Evolutionary conservation across 495 filamentous ascomycete genomes (phyloP).

Genomic region (Trichoderma orchidacearum): DNA sequence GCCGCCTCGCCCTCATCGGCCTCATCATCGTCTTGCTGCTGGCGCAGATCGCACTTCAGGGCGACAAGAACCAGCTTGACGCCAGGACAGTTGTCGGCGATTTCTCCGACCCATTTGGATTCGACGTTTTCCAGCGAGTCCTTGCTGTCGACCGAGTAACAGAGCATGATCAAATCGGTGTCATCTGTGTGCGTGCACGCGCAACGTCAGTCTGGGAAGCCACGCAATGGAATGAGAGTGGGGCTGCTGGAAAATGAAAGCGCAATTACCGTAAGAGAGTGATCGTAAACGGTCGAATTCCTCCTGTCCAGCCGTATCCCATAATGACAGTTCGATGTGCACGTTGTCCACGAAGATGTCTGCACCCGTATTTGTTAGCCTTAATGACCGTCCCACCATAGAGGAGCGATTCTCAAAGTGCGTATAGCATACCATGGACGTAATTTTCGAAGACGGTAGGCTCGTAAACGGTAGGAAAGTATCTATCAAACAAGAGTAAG

Average conservation of each 20-base stretch:
- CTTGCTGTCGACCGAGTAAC: conserved; percentile 90
- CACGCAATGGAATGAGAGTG: background rate
- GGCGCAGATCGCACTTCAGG: conserved; percentile 89
- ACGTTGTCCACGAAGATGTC: conserved; percentile 96
- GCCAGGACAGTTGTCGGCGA: conserved; percentile 89
- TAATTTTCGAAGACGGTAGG: conserved; percentile 99
- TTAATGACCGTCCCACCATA: background rate
- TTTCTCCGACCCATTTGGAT: conserved; percentile 95
- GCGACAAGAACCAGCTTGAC: conserved; percentile 94
- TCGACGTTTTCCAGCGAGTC: conserved; percentile 97
- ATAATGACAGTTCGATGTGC: conserved; percentile 92
- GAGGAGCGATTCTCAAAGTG: background rate
- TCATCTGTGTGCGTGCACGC: conserved; percentile 36
- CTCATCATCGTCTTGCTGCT: conserved; percentile 44
- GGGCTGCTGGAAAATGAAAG: background rate
- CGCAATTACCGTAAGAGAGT: conserved; percentile 61
- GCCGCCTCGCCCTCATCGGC: conserved; percentile 25
- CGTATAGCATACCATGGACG: conserved; percentile 68
- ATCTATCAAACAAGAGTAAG: conserved; percentile 35
- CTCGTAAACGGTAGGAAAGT: conserved; percentile 97
- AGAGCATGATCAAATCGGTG: conserved; percentile 96
- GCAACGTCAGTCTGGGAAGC: background rate
- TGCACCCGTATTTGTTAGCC: conserved; percentile 17
- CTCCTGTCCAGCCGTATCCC: conserved; percentile 98
- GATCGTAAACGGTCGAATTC: conserved; percentile 96